phyloP scores from a whole-genome alignment of 108 stramenopile species.

The Ochromonas danica region DNA sequence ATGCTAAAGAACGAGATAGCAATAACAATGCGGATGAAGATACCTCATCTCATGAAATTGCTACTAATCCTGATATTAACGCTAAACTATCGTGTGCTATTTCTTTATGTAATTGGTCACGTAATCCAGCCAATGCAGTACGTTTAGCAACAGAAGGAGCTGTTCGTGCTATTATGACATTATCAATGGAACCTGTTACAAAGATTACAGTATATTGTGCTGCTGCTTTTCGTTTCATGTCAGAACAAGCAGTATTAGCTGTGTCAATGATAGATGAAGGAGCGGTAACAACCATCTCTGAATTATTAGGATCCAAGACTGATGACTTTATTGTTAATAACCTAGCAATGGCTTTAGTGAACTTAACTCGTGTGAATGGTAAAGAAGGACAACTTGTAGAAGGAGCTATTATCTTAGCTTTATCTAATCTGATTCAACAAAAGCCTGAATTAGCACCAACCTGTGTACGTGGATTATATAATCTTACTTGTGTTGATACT shows the following conservation, averaged over 20 bases:
- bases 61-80: not conserved
- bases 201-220: conserved; percentile 53
- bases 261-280: conserved; percentile 28
- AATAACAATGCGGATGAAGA: not conserved
- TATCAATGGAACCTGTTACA: conserved; percentile 47
- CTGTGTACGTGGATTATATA: conserved; percentile 55
- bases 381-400: conserved; percentile 53
- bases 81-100: conserved; percentile 31
- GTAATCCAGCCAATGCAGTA: conserved; percentile 48
- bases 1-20: conserved; percentile 17
- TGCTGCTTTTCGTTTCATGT: conserved; percentile 50
- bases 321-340: conserved; percentile 43
- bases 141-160: conserved; percentile 59
- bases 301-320: conserved; percentile 34
- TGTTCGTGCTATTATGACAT: conserved; percentile 50
- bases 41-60: not conserved
- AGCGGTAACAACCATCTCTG: conserved; percentile 39
- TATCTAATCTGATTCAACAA: conserved; percentile 42
- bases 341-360: conserved; percentile 55
- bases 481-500: conserved; percentile 56
- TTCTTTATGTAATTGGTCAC: conserved; percentile 44
- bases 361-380: conserved; percentile 49
- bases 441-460: conserved; percentile 47
- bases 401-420: conserved; percentile 50
- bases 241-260: conserved; percentile 12